Base-by-base conservation (phyloP, 257 asterid species). In the Solanum clarkiae region DNA sequence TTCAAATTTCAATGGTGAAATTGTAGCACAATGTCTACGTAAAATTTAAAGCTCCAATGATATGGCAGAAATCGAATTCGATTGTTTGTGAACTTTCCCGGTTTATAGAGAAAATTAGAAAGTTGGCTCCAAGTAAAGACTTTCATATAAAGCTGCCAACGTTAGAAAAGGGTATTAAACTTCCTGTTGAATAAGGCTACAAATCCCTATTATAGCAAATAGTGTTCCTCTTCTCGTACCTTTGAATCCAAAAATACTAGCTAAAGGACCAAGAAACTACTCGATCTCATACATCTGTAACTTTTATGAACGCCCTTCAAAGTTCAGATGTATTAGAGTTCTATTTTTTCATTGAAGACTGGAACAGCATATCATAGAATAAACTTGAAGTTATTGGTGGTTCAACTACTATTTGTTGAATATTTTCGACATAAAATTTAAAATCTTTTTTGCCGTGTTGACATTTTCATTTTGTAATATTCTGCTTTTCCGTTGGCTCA, bases 381-480 rank as follows among this genome's bases (percentile, higher is more conserved):
- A 71, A 42, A 71, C 56, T 72, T 20, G 80, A 72, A 72, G 10
- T 44, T 56, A 11, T 72, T 12, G 56, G 56, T 18, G 56, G 80
- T 44, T 72, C 80, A 72, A 44, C 80, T 20, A 44, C 56, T 10
- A 20, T 29, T 29, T n/a, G 36, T 18, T 63, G n/a, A 66, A 66
- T 7, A 29, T 1, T 66, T 66, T 68, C 75, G 32, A 12, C 32
- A 10, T 71, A 20, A 45, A 11, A 72, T 72, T 72, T 72, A 72
- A 72, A 72, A 88, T 88, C 56, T 88, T 40, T 47, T 81, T 60
- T 56, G 8, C 22, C 44, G 44, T 75, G 81, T 75, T 75, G 81
- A 49, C 81, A 75, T 74, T 49, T 75, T 75, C 40, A 49, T 49
- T 75, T 8, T 47, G 59, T 75, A 75, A 22, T 75, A 49, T 75